Base-by-base conservation (phyloP, 2,329 filamentous ascomycete species). In the Leptographium wingfieldii region DNA sequence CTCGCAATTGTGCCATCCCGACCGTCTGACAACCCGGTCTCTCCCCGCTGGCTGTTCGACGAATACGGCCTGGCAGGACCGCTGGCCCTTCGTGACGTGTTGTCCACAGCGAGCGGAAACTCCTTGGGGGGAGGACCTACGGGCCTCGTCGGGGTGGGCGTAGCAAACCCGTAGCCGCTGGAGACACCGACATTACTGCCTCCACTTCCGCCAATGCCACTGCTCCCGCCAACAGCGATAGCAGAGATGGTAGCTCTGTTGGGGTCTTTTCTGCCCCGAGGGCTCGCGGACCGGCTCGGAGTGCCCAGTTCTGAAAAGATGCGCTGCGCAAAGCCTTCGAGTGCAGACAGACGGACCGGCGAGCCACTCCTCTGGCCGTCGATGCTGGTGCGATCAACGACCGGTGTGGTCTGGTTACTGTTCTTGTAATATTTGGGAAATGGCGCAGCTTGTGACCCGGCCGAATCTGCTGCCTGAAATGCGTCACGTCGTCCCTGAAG, bases 401-500 rank as follows among this genome's bases (percentile, higher is more conserved):
- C 63, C 2, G 70, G 66, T 0, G 68, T 67, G 55, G 63, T 64
- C 3, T 67, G 62, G 14, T 61, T 63, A 43, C 68, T 58, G 51
- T 31, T 49, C 3, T 11, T 31, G 5, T 11, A n/a, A 27, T 31
- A n/a, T 35, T 58, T 61, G 9, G 48, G 46, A 27, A 48, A 53
- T 5, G n/a, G 40, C 1, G 54, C 56, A 11, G 31, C 58, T 3
- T 52, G 35, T 51, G 59, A 43, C 53, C 56, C 63, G 56, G 43
- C 62, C 58, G 56, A 65, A 64, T 83, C 80, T 2, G 83, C 81
- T 3, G 80, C 81, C 65, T 82, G 80, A 66, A 86, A 87, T 0
- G 81, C 83, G 63, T 84, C 80, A 5, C 83, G 81, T 14, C 78
- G 83, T 70, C 80, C 84, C 72, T 79, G 85, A 4, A 91, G 74